Base-by-base conservation (phyloP, 2,329 filamentous ascomycete genomes). In the Lachnellula cervina region DNA sequence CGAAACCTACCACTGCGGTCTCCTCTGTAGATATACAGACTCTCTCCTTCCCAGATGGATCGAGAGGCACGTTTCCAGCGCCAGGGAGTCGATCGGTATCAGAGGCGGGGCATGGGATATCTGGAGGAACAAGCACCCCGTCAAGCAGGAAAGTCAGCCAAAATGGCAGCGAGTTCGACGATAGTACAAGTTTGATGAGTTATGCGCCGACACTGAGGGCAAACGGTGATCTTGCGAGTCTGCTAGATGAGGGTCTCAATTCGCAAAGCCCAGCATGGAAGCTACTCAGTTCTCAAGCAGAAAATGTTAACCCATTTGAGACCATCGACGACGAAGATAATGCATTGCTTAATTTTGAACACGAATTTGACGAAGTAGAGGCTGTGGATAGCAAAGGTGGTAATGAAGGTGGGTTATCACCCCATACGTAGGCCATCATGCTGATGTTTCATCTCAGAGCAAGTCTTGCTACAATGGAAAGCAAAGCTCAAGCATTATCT, bases 401-500 rank as follows among this genome's bases (percentile, higher is more conserved):
- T 3, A 82, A 84, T 60, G 80, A 87, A 76, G 79, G 79, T 80
- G 66, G 54, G 68, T 21, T 42, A 42, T 44, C 57, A 17, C 28
- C 17, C 42, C 3, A 16, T 17, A 32, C n/a, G 43, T 32, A 48
- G 37, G 25, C 23, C 42, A 17, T 28, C 21, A 34, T 46, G 19
- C 49, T 53, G 47, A 50, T 25, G 5, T 76, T 28, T 62, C 16
- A 67, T 6, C 35, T 63, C 44, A 53, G 70, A 72, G 47, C 69
- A 72, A 35, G 69, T 73, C 25, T 77, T 96, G 42, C 74, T 77
- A 16, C 78, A 85, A 60, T 99, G 92, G 92, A 94, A 91, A 69
- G 83, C 88, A 38, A 97, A 97, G 74, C 79, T 92, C 60, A 99
- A 99, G 73, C 94, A 99, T 73, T 99, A 96, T 71, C 84, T 99